These are phyloP conservation scores for Akanthomyces dipterigenus DNA, from an alignment of 2,329 filamentous ascomycete genomes.

Conservation along the genomic window DNA sequence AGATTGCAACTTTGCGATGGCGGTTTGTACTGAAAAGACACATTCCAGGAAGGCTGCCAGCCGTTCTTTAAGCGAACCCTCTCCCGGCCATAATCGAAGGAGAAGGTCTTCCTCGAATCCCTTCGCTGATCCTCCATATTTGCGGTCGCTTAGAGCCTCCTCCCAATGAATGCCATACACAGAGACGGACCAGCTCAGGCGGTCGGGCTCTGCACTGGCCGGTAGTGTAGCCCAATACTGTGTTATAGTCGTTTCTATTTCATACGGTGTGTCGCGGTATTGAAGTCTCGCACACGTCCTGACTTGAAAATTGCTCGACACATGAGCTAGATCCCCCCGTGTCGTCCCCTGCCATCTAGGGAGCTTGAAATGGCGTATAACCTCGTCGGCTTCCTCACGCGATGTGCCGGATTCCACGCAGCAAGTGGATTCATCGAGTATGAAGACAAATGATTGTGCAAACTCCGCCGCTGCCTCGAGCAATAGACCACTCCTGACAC, in stretches of 20 bases:
- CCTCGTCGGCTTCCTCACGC: not conserved
- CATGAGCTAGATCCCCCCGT: constrained; percentile 4
- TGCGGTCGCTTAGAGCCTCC: constrained; percentile 26
- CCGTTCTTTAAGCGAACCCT: constrained; percentile 20
- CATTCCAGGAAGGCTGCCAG: constrained; percentile 24
- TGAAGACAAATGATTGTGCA: not conserved
- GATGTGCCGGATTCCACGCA: no score
- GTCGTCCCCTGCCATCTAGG: constrained; percentile 5
- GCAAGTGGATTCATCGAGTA: not conserved
- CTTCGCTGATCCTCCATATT: constrained; percentile 19
- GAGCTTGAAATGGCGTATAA: not conserved
- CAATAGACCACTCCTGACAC: not conserved
- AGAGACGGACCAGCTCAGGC: constrained; percentile 24
- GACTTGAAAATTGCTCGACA: constrained; percentile 14
- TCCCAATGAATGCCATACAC: constrained; percentile 31
- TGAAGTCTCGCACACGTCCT: constrained; percentile 24
- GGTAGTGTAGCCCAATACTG: constrained; percentile 21
- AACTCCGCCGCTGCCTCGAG: not conserved
- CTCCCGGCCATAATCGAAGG: constrained; percentile 27
- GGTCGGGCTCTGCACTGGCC: constrained; percentile 15
- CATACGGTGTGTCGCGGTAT: constrained; percentile 24
- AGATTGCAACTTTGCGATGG: not conserved
- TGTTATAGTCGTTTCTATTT: constrained; percentile 27
- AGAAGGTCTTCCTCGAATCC: constrained; percentile 25
- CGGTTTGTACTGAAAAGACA: constrained; percentile 18